phyloP scores from a whole-genome alignment of 225 moss, liverwort and hornwort species.

The Rhytidiadelphus loreus region DNA sequence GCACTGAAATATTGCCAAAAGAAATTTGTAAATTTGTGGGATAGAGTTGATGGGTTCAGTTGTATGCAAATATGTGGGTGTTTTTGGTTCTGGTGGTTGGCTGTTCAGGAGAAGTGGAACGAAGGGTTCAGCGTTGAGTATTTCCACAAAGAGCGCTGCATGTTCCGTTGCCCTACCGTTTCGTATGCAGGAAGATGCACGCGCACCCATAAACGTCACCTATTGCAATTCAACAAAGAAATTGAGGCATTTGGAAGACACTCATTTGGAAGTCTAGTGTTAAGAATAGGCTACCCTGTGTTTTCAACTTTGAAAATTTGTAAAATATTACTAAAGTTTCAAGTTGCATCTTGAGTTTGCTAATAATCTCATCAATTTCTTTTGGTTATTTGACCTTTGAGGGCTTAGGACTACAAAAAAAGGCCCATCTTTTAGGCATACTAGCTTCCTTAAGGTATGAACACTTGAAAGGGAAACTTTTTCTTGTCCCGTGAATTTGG shows the following conservation, averaged over 20 bases:
- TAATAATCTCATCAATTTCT: neutral
- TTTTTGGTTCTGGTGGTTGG: neutral
- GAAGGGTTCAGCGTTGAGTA: neutral
- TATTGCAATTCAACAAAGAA: neutral
- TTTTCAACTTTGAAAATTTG: neutral
- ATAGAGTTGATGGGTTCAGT: neutral
- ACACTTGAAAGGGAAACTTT: neutral
- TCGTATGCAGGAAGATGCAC: neutral
- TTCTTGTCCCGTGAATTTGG: accelerated
- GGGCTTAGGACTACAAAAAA: neutral
- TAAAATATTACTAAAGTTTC: neutral
- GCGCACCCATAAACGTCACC: neutral
- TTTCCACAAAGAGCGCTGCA: neutral
- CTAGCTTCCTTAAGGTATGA: neutral
- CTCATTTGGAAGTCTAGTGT: too few species aligned
- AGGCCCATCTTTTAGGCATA: neutral
- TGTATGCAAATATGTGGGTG: neutral
- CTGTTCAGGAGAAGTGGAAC: neutral
- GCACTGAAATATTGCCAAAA: neutral
- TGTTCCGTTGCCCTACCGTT: neutral
- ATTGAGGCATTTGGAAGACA: neutral
- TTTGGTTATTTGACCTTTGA: neutral
- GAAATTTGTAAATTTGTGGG: neutral
- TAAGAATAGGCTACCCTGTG: neutral
- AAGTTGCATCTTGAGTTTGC: neutral